Base-by-base conservation (phyloP, 768 basidiomycete genomes). In the Crepidotus variabilis region DNA sequence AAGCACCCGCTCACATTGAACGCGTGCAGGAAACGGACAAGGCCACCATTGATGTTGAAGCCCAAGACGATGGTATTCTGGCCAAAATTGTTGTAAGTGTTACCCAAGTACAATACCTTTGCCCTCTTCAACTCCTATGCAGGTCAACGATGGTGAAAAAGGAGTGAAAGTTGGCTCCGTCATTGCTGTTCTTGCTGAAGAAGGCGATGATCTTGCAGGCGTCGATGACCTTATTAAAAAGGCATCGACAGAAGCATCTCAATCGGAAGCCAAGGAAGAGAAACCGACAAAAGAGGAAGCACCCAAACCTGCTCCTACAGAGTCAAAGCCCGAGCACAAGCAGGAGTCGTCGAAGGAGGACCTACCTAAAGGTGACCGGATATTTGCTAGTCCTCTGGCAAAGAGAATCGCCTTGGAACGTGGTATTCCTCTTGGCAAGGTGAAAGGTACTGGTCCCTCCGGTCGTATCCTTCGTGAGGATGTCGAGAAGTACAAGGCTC, bases 41-140 rank as follows among this genome's bases (percentile, higher is more conserved):
- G 82, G 96, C 97, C 20, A 95, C 94, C 49, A 98, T 99, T 73
- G 97, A 99, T 75, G 96, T 99, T 34, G 97, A 99, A 75, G 94
- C 97, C 8, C 95, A 95, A 76, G 97, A 98, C 45, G 97, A 99
- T 63, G 97, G 97, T 63, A 75, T 98, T 60, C 77, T 99, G 57
- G 95, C 91, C 51, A 98, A 98, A 83, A 97, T 99, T 63, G 87
- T 99, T 54, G 95, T 94, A 74, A 56, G 92, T 75, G 13, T 5
- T 16, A 33, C 14, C 47, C 23, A 8, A 4, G 28, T 24, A 46
- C 28, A 32, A 20, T 39, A 10, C 16, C 47, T 22, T 34, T 45
- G 28, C 20, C 33, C 51, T 13, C 24, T 33, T 20, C 53, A 50
- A 55, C 47, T 59, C 33, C 23, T 55, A 52, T 51, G 52, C 58